Conservation (phyloP, 2,329 filamentous ascomycete genomes). For the Juglanconis sp. region DNA sequence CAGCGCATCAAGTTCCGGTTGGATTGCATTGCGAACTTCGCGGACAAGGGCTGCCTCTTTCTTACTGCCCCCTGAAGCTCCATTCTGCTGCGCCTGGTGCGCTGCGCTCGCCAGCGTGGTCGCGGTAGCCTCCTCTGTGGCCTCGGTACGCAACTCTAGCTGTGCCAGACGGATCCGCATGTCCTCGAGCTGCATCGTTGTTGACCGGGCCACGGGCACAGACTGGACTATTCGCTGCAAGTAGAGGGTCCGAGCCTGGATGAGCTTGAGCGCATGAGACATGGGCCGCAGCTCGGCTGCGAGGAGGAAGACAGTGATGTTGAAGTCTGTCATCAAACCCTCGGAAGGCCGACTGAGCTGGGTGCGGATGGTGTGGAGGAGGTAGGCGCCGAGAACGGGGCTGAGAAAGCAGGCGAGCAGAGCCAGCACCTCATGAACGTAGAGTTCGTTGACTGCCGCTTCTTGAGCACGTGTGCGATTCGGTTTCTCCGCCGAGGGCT, state of each 20-base stretch:
- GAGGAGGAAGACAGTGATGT: constrained; percentile 84
- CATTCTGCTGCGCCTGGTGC: constrained; percentile 26
- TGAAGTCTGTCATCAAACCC: constrained; percentile 86
- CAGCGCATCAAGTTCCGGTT: constrained; percentile 82
- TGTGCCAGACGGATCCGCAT: constrained; percentile 65
- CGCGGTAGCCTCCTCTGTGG: constrained; percentile 31
- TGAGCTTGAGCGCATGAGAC: constrained; percentile 75
- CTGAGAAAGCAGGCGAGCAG: constrained; percentile 75
- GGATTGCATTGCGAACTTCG: constrained; percentile 63
- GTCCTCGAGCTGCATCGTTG: constrained; percentile 47
- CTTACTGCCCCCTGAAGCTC: constrained; percentile 31
- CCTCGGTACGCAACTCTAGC: constrained; percentile 57
- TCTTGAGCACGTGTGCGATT: constrained; percentile 22
- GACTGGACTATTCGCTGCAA: constrained; percentile 70
- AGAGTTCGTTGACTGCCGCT: constrained; percentile 60
- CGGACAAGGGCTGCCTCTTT: constrained; percentile 43
- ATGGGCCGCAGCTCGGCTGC: constrained; percentile 82
- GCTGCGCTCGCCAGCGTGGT: constrained; percentile 23
- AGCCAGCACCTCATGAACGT: constrained; percentile 70
- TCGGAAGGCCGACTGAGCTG: constrained; percentile 82
- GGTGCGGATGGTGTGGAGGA: constrained; percentile 76
- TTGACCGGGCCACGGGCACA: constrained; percentile 40
- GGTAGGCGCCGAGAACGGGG: constrained; percentile 74
- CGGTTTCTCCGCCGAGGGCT: background rate
- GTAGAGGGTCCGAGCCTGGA: constrained; percentile 75